These are phyloP conservation scores for Saccharomyces pastorianus DNA, from an alignment of 1,139 yeast species.

Conservation along the genomic window DNA sequence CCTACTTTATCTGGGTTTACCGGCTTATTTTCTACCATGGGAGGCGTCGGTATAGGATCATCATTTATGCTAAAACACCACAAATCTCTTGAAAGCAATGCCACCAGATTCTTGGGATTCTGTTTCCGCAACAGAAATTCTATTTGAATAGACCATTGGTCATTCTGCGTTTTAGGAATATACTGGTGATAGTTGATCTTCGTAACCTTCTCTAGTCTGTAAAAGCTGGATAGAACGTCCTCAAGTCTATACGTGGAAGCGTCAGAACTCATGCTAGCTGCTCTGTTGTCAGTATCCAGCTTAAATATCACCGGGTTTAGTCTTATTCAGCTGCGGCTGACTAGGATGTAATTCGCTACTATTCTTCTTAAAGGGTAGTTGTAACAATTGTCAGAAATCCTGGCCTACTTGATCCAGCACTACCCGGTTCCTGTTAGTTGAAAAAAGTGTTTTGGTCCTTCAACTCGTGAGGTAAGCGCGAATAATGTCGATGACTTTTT, in stretches of 20 bases:
- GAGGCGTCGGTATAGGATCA: slow-evolving; percentile 26
- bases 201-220: slow-evolving; percentile 23
- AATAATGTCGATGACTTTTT: not conserved
- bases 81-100: slow-evolving; percentile 53
- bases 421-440: not conserved
- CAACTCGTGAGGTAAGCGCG: not conserved
- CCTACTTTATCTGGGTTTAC: slow-evolving; percentile 25
- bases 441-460: not conserved
- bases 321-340: not conserved
- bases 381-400: not conserved
- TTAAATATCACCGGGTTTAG: not conserved
- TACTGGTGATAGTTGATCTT: slow-evolving; percentile 30
- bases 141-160: slow-evolving; percentile 44
- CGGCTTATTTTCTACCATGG: slow-evolving; percentile 4
- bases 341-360: not conserved
- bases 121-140: slow-evolving; percentile 49
- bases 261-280: slow-evolving; percentile 3
- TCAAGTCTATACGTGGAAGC: slow-evolving; percentile 17
- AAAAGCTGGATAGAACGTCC: slow-evolving; percentile 27
- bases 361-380: not conserved
- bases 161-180: slow-evolving; percentile 29
- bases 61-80: slow-evolving; percentile 48
- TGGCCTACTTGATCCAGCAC: not conserved
- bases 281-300: not conserved
- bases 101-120: slow-evolving; percentile 46